Evolutionary conservation across 23 red algal species (phyloP).

Genomic region (Gracilariopsis chorda): DNA sequence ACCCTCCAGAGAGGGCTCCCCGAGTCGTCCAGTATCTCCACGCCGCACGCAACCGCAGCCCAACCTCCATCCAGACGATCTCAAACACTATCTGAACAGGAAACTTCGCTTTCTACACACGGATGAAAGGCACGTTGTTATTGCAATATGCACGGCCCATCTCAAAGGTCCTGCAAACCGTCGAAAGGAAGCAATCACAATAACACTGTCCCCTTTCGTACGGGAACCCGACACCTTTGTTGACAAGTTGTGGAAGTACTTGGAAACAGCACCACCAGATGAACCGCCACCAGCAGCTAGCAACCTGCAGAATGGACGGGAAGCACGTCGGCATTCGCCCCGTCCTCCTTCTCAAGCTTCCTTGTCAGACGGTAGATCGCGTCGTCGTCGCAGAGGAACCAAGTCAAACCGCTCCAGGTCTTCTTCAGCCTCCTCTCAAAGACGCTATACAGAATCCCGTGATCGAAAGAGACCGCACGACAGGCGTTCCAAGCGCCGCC

Average conservation of each 20-base stretch:
- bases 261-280: background rate
- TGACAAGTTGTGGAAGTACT: slow-evolving; percentile 21
- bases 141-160: background rate
- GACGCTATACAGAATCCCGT: background rate
- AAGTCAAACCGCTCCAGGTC: background rate
- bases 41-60: background rate
- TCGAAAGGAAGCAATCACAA: background rate
- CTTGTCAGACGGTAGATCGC: background rate
- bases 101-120: background rate
- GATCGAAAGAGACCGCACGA: background rate
- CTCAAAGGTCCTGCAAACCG: background rate
- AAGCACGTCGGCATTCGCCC: background rate
- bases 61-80: background rate
- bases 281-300: background rate
- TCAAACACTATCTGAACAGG: background rate
- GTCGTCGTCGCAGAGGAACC: background rate
- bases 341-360: background rate
- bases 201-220: background rate
- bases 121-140: slow-evolving; percentile 7
- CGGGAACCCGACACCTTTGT: background rate
- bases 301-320: background rate
- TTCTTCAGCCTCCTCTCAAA: background rate
- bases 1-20: background rate
- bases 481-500: background rate
- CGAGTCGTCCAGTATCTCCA: background rate